phyloP scores from a whole-genome alignment of 129 eudicot species.

The Lactuca sativa region DNA sequence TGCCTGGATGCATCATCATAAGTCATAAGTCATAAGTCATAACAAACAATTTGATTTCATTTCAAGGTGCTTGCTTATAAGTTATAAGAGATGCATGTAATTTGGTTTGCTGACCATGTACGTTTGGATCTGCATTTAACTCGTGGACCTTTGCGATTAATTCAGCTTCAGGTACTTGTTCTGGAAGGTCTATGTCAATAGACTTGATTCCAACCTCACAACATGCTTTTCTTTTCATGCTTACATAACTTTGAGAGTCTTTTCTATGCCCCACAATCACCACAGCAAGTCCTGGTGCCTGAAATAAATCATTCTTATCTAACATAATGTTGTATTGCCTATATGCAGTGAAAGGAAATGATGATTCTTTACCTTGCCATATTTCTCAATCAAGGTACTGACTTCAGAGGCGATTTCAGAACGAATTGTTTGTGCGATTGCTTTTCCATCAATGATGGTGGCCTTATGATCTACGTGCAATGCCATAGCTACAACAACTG shows the following conservation, averaged over 20 bases:
- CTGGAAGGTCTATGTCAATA: conserved; percentile 69
- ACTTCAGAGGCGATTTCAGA: conserved; percentile 81
- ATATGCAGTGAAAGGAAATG: neutral
- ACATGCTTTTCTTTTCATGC: conserved; percentile 90
- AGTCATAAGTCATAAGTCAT: neutral
- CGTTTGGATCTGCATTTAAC: conserved; percentile 72
- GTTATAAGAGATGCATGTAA: neutral
- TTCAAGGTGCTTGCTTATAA: neutral
- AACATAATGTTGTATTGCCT: no score
- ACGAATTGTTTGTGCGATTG: conserved; percentile 83
- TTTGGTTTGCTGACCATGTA: conserved; percentile 63
- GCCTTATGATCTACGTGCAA: conserved; percentile 65
- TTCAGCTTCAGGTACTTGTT: conserved; percentile 75
- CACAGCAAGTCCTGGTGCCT: conserved; percentile 97
- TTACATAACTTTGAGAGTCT: conserved; percentile 94
- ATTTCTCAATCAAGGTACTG: conserved; percentile 52
- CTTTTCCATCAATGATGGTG: conserved; percentile 75
- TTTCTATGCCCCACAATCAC: conserved; percentile 86
- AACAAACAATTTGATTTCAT: neutral
- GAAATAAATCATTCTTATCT: neutral
- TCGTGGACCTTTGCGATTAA: conserved; percentile 86
- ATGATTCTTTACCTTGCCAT: conserved; percentile 56
- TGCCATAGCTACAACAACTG: conserved; percentile 27
- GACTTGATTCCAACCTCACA: conserved; percentile 88
- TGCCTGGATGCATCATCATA: conserved; percentile 58